phyloP scores from a whole-genome alignment of 371 early-diverging fungal species.

The Fennellomyces sp. region DNA sequence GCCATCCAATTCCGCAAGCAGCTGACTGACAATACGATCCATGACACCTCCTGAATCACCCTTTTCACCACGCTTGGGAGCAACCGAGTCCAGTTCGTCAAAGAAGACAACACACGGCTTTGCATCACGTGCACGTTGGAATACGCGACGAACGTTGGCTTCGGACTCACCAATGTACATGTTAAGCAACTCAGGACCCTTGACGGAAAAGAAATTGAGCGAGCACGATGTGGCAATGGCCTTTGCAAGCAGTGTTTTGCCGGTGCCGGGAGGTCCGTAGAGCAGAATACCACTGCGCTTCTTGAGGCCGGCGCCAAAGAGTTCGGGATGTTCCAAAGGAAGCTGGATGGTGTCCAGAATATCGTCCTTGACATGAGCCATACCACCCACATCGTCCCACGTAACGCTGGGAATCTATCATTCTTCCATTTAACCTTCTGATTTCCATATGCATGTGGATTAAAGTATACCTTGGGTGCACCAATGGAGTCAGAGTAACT shows the following conservation, averaged over 20 bases:
- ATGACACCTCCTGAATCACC: slow-evolving; percentile 98
- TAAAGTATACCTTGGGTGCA: slow-evolving; percentile 81
- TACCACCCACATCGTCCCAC: slow-evolving; percentile 99
- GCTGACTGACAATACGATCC: slow-evolving; percentile 97
- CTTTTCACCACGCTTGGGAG: slow-evolving; percentile 95
- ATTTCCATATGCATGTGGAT: not conserved
- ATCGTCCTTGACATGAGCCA: slow-evolving; percentile 95
- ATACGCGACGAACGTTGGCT: slow-evolving; percentile 96
- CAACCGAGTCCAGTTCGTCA: slow-evolving; percentile 99
- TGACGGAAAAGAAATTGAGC: slow-evolving; percentile 97
- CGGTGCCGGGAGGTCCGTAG: slow-evolving; percentile 99
- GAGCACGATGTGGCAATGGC: slow-evolving; percentile 98
- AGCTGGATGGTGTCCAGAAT: slow-evolving; percentile 98
- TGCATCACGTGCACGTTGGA: slow-evolving; percentile 98
- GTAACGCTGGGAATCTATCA: slow-evolving; percentile 88
- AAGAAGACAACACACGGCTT: slow-evolving; percentile 99
- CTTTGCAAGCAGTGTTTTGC: slow-evolving; percentile 99
- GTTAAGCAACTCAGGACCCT: slow-evolving; percentile 95
- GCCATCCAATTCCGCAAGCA: slow-evolving; percentile 95
- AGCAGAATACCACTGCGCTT: slow-evolving; percentile 95
- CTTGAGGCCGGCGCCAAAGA: slow-evolving; percentile 97
- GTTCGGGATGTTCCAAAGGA: slow-evolving; percentile 96
- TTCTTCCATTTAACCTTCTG: not conserved
- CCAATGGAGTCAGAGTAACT: slow-evolving; percentile 92
- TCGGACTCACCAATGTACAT: slow-evolving; percentile 97